Conservation (phyloP, 176 grass and related monocot species). For the Cymbopogon citratus region DNA sequence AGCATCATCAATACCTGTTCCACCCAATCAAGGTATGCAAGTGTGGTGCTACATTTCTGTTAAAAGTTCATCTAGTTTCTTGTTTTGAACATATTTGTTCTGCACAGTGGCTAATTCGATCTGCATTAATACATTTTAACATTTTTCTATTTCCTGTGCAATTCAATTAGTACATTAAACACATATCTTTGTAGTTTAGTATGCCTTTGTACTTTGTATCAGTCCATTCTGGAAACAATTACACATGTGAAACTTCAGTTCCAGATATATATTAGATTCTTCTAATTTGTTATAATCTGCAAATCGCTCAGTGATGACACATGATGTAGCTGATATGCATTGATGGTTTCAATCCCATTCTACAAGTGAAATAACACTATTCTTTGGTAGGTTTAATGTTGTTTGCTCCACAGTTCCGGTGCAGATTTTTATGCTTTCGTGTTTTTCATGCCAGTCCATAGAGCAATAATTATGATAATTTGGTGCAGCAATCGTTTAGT, state of each 20-base stretch:
- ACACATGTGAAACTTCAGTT: neutral
- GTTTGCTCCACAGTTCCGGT: neutral
- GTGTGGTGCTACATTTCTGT: slow-evolving; percentile 13
- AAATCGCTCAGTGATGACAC: neutral
- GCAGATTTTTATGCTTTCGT: neutral
- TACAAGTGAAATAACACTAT: neutral
- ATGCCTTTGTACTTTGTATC: slow-evolving; percentile 5
- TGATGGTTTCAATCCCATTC: neutral
- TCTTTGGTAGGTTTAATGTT: neutral
- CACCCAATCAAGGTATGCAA: slow-evolving; percentile 73
- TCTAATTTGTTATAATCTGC: neutral
- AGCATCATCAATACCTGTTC: slow-evolving; percentile 68
- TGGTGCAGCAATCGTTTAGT: neutral
- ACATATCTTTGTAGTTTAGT: slow-evolving; percentile 15
- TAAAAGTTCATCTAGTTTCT: neutral
- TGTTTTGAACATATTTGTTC: slow-evolving; percentile 20
- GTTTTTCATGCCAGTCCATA: slow-evolving; percentile 1
- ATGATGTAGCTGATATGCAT: neutral
- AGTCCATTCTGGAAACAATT: neutral
- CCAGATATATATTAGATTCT: neutral
- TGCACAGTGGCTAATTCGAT: neutral
- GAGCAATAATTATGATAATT: slow-evolving; percentile 1
- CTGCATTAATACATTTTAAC: neutral
- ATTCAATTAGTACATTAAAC: neutral
- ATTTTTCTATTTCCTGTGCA: neutral